phyloP scores from a whole-genome alignment of 352 stramenopile genomes.

The Elongisporangium undulatum region DNA sequence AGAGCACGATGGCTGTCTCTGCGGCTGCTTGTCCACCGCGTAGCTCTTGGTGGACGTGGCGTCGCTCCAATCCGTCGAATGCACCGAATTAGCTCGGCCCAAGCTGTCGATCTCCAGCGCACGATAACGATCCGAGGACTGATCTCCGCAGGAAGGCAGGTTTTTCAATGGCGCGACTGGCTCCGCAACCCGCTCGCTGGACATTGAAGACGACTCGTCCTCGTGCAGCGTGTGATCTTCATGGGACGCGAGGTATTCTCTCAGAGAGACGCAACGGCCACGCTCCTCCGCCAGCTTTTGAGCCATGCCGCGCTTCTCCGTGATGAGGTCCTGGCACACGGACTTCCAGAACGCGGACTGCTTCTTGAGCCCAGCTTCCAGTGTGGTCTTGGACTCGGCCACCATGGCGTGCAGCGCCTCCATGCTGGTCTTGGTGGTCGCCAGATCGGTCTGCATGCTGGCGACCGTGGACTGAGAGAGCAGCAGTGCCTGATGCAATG shows the following conservation, averaged over 20 bases:
- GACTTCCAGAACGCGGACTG: constrained; percentile 35
- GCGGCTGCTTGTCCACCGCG: constrained; percentile 3
- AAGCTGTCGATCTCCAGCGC: constrained; percentile 4
- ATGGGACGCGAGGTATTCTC: constrained; percentile 27
- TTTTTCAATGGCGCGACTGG: constrained; percentile 5
- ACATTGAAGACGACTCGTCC: background rate
- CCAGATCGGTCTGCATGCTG: constrained; percentile 24
- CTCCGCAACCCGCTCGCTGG: constrained; percentile 1
- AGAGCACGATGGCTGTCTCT: constrained; percentile 7
- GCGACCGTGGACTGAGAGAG: constrained; percentile 17
- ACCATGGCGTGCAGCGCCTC: constrained; percentile 17
- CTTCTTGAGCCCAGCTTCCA: constrained; percentile 32
- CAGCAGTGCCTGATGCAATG: constrained; percentile 14
- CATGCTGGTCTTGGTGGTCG: constrained; percentile 14
- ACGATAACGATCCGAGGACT: background rate
- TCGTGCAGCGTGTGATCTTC: constrained; percentile 2
- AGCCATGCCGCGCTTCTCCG: constrained; percentile 34
- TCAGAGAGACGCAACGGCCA: constrained; percentile 36
- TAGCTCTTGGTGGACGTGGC: constrained; percentile 2
- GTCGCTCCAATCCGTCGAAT: constrained; percentile 3
- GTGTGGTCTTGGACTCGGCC: constrained; percentile 15
- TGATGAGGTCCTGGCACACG: constrained; percentile 37
- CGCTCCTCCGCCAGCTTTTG: constrained; percentile 43
- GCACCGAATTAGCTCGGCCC: constrained; percentile 4
- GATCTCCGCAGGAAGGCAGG: constrained; percentile 2